Conservation (phyloP, 1,139 yeast species). For the Tardiomyces depauwii region DNA sequence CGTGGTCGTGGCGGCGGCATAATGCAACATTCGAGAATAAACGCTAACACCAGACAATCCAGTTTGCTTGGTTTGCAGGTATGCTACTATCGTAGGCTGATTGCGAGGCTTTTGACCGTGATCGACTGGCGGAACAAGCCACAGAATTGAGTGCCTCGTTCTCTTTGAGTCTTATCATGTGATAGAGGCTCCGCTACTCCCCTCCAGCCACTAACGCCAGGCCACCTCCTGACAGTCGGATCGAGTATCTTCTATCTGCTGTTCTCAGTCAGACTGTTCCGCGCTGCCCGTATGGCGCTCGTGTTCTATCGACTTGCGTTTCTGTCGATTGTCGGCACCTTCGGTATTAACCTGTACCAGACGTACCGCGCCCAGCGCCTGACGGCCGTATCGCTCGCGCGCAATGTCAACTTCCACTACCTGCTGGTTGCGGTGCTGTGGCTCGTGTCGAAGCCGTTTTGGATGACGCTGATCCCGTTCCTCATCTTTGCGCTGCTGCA, state of each 20-base stretch:
- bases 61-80: slow-evolving; percentile 26
- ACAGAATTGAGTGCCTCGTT: too few species aligned
- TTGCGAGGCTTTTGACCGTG: background rate
- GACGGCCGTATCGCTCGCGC: slow-evolving; percentile 27
- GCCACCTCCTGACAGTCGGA: slow-evolving; percentile 57
- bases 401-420: slow-evolving; percentile 63
- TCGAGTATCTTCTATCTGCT: slow-evolving; percentile 44
- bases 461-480: slow-evolving; percentile 54
- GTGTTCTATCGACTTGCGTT: slow-evolving; percentile 53
- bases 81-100: background rate
- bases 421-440: slow-evolving; percentile 46
- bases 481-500: slow-evolving; percentile 63
- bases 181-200: too few species aligned
- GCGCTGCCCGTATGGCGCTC: slow-evolving; percentile 26
- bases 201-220: background rate
- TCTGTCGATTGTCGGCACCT: slow-evolving; percentile 58
- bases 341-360: slow-evolving; percentile 67
- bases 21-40: too few species aligned
- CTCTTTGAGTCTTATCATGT: too few species aligned
- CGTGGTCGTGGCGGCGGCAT: too few species aligned
- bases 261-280: slow-evolving; percentile 28
- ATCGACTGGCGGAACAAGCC: too few species aligned
- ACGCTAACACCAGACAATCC: background rate
- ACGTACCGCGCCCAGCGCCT: slow-evolving; percentile 22
- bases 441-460: slow-evolving; percentile 41